phyloP scores from a whole-genome alignment of 2,329 filamentous ascomycete genomes.

The Colletotrichum theobromicola region DNA sequence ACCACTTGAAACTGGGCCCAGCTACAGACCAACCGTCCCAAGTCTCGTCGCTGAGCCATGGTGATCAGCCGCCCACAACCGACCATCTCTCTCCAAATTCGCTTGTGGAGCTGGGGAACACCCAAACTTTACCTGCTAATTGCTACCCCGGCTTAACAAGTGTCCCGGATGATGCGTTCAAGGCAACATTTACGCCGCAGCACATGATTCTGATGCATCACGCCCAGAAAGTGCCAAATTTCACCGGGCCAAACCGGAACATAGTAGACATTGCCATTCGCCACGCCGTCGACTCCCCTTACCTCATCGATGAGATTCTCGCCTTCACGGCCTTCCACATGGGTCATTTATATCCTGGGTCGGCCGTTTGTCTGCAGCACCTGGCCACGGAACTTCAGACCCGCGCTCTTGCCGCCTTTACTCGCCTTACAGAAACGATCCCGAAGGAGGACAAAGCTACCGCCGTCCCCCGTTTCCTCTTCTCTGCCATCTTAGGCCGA shows the following conservation, averaged over 20 bases:
- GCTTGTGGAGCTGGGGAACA: no score
- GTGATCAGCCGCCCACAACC: neutral
- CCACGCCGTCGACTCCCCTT: neutral
- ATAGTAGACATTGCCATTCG: neutral
- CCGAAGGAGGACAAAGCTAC: neutral
- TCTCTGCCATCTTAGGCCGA: neutral
- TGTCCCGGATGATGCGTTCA: neutral
- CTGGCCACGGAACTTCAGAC: neutral
- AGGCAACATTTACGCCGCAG: neutral
- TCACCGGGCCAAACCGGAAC: neutral
- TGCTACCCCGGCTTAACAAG: neutral
- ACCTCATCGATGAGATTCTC: neutral
- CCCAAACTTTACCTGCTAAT: neutral
- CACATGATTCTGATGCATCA: neutral
- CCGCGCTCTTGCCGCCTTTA: neutral
- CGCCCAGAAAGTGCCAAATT: neutral
- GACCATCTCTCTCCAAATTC: neutral
- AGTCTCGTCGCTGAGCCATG: neutral
- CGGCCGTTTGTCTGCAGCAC: neutral
- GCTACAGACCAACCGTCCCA: neutral
- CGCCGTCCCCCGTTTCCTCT: neutral
- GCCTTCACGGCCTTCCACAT: neutral
- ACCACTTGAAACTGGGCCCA: neutral
- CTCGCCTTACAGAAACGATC: neutral
- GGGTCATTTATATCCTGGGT: neutral